Percentiles rank a stretch among this genome's conserved stretches.
These are phyloP conservation scores for Starmerella sp. DNA, from an alignment of 805 yeast species.

Conservation along the genomic window DNA sequence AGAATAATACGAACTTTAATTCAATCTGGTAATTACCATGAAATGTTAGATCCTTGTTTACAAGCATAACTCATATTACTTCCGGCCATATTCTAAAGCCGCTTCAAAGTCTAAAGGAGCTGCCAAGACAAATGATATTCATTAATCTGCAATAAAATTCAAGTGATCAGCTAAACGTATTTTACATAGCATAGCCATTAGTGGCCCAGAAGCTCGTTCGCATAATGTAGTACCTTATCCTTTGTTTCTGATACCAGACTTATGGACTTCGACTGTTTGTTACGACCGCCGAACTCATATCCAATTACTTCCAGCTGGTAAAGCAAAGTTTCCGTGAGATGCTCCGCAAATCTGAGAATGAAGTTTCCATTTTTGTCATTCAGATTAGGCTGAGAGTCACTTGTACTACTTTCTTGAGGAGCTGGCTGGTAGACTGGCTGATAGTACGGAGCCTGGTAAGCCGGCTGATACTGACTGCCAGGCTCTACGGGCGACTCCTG, in stretches of 20 bases:
- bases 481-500: neutral
- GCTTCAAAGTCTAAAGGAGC: no score
- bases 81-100: no score
- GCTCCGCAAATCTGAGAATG: constrained; percentile 4
- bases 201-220: neutral
- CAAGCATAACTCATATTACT: neutral
- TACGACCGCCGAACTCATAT: constrained; percentile 1
- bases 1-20: neutral
- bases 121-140: no score
- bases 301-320: constrained; percentile 13
- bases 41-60: neutral
- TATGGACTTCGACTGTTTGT: neutral
- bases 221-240: neutral
- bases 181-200: neutral
- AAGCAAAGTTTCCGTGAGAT: constrained; percentile 6
- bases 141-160: no score
- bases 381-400: neutral
- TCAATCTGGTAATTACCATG: neutral
- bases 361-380: neutral
- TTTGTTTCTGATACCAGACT: neutral
- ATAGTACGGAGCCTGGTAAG: neutral
- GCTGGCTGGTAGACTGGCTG: constrained; percentile 1
- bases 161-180: neutral
- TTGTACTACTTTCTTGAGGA: neutral
- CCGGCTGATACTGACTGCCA: neutral